Conservation (phyloP, 768 basidiomycete species). For the Dioszegia crocea region DNA sequence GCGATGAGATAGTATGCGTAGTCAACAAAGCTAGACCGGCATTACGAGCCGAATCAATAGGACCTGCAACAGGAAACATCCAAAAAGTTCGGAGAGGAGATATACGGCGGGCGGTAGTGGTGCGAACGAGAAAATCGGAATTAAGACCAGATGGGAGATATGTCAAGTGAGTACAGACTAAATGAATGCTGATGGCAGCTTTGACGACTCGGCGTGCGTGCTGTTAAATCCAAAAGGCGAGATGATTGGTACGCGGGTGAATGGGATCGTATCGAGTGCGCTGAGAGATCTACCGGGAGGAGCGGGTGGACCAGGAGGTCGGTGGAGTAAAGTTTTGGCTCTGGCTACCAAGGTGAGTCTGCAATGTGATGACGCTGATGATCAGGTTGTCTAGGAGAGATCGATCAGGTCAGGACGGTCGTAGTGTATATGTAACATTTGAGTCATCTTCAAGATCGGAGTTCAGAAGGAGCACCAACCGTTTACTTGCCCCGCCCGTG, state of each 20-base stretch:
- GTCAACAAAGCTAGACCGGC: slow-evolving; percentile 85
- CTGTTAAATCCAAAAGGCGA: slow-evolving; percentile 84
- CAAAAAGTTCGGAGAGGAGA: slow-evolving; percentile 90
- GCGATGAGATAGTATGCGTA: slow-evolving; percentile 52
- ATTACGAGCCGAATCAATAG: slow-evolving; percentile 57
- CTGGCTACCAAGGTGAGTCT: slow-evolving; percentile 75
- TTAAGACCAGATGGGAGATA: slow-evolving; percentile 80
- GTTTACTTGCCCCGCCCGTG: no score
- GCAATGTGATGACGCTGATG: background rate
- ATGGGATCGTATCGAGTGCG: slow-evolving; percentile 87
- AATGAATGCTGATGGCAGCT: slow-evolving; percentile 48
- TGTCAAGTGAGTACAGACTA: slow-evolving; percentile 54
- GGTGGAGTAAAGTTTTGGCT: slow-evolving; percentile 91
- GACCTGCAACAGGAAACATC: slow-evolving; percentile 58
- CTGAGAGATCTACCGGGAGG: slow-evolving; percentile 66
- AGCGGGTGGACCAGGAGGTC: slow-evolving; percentile 37
- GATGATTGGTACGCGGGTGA: slow-evolving; percentile 90
- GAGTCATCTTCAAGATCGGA: no score
- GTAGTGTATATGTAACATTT: no score
- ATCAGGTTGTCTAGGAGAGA: background rate
- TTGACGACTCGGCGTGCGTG: slow-evolving; percentile 96
- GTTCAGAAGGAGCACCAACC: no score
- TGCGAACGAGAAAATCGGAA: slow-evolving; percentile 82
- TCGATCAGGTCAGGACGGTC: no score
- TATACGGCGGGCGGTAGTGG: slow-evolving; percentile 91